Conservation (phyloP, 352 stramenopile species). For the Peronospora destructor region DNA sequence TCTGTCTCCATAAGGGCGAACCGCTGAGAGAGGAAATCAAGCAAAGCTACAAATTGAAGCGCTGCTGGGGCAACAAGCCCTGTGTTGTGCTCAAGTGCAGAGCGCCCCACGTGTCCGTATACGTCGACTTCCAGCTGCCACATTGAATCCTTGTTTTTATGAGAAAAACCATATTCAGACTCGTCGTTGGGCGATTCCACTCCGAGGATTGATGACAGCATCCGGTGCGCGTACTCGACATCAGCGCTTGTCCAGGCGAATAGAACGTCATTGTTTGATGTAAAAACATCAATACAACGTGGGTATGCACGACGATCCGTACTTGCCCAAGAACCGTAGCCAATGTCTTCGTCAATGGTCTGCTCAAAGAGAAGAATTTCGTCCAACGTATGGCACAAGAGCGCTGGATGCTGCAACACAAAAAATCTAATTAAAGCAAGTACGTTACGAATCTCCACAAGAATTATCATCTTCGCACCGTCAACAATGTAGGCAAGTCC, state of each 20-base stretch:
- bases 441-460: not conserved
- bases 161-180: slow-evolving; percentile 5
- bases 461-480: slow-evolving; percentile 20
- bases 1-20: slow-evolving; percentile 58
- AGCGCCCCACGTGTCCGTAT: not conserved
- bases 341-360: slow-evolving; percentile 50
- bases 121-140: slow-evolving; percentile 21
- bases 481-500: slow-evolving; percentile 38
- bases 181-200: slow-evolving; percentile 2
- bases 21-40: slow-evolving; percentile 64
- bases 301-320: slow-evolving; percentile 37
- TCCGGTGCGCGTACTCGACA: slow-evolving; percentile 41
- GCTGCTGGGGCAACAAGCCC: slow-evolving; percentile 26
- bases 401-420: slow-evolving; percentile 24
- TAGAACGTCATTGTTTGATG: slow-evolving; percentile 36
- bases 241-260: slow-evolving; percentile 66
- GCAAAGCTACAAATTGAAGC: slow-evolving; percentile 36
- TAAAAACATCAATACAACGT: slow-evolving; percentile 60
- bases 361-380: slow-evolving; percentile 73
- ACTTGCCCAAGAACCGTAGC: slow-evolving; percentile 47
- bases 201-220: slow-evolving; percentile 26
- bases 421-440: not conserved
- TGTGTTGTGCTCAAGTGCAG: slow-evolving; percentile 5
- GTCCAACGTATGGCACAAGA: slow-evolving; percentile 69
- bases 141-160: slow-evolving; percentile 8